These are phyloP conservation scores for Hypoxylon sp. DNA, from an alignment of 2,329 filamentous ascomycete species.

Conservation along the genomic window DNA sequence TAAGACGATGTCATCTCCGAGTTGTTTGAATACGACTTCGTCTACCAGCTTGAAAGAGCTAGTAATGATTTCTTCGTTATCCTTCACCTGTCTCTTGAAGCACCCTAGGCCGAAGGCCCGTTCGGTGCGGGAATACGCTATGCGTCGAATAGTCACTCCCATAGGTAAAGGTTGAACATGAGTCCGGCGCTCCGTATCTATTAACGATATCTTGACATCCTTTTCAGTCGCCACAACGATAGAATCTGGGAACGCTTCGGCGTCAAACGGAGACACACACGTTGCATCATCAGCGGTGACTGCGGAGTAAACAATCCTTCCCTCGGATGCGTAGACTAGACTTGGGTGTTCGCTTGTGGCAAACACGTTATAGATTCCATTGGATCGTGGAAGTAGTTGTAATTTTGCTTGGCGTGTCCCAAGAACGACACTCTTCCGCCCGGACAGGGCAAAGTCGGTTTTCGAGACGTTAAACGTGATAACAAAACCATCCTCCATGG, in stretches of 20 bases:
- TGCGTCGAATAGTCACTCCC: constrained; percentile 82
- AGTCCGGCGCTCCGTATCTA: constrained; percentile 86
- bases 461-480: constrained; percentile 80
- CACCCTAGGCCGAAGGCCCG: constrained; percentile 89
- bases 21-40: constrained; percentile 82
- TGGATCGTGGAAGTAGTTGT: constrained; percentile 74
- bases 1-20: constrained; percentile 74
- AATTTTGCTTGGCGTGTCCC: constrained; percentile 87
- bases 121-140: constrained; percentile 82
- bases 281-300: constrained; percentile 89
- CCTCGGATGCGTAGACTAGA: constrained; percentile 89
- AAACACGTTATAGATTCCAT: constrained; percentile 81
- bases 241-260: constrained; percentile 79
- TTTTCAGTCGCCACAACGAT: constrained; percentile 81
- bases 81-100: constrained; percentile 75
- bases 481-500: constrained; percentile 92
- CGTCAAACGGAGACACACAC: constrained; percentile 83
- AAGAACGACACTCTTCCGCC: constrained; percentile 82
- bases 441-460: constrained; percentile 68
- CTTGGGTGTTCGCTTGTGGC: constrained; percentile 94
- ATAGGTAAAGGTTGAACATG: constrained; percentile 85
- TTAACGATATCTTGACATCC: constrained; percentile 79
- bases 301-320: constrained; percentile 89
- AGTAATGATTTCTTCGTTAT: constrained; percentile 77
- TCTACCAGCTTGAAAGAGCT: constrained; percentile 91